Evolutionary conservation across 495 filamentous ascomycete species (phyloP).

Genomic region (Hypomontagnella monticulosa): DNA sequence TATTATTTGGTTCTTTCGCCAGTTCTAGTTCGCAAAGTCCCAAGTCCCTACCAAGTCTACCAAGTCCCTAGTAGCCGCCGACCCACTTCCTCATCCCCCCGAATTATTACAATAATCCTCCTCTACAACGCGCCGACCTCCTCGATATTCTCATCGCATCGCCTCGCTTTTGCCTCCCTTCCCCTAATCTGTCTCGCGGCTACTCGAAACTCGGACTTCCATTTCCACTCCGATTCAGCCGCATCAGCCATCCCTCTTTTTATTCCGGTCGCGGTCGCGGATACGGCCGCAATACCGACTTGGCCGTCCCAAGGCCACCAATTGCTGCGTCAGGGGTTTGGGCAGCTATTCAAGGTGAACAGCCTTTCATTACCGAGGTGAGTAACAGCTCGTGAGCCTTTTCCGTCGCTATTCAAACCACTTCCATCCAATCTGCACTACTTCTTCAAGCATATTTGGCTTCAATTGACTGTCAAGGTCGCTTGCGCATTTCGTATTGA

Average conservation of each 20-base stretch:
- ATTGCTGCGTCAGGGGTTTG: constrained; percentile 43
- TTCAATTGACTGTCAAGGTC: constrained; percentile 21
- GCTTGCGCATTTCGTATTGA: constrained; percentile 14
- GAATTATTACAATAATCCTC: constrained; percentile 40
- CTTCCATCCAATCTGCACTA: neutral
- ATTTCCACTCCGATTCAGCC: constrained; percentile 28
- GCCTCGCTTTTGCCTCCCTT: constrained; percentile 13
- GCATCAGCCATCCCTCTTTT: constrained; percentile 22
- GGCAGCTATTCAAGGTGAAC: constrained; percentile 38
- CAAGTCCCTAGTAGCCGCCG: constrained; percentile 20
- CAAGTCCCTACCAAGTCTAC: too few relatives aligned
- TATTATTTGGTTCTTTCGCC: constrained; percentile 16
- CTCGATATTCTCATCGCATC: constrained; percentile 24
- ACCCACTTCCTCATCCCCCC: constrained; percentile 39
- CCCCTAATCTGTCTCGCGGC: constrained; percentile 3
- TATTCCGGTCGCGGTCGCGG: constrained; percentile 20
- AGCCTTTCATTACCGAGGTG: constrained; percentile 30
- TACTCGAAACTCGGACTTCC: constrained; percentile 4
- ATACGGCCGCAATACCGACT: constrained; percentile 26
- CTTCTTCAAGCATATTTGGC: neutral
- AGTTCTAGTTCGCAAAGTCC: constrained; percentile 12
- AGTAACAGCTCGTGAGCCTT: constrained; percentile 12
- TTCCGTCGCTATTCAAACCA: neutral
- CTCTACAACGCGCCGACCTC: constrained; percentile 24
- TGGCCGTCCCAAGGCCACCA: constrained; percentile 36